phyloP scores from a whole-genome alignment of 495 filamentous ascomycete genomes.

The Talaromyces liani region DNA sequence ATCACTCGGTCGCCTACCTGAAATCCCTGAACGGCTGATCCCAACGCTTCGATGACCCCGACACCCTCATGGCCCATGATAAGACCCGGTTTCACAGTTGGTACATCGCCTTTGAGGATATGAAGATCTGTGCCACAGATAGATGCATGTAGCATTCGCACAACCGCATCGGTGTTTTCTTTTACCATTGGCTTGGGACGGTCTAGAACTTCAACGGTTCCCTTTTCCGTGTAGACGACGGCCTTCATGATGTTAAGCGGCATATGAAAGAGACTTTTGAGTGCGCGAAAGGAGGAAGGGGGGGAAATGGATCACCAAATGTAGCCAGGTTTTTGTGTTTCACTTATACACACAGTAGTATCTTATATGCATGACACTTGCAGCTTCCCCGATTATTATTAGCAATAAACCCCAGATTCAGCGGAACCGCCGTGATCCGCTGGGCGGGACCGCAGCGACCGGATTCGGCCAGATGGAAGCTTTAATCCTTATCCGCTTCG shows the following conservation, averaged over 20 bases:
- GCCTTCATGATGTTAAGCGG: slow-evolving; percentile 25
- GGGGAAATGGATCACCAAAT: background rate
- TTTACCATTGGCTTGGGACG: slow-evolving; percentile 58
- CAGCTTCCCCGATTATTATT: background rate
- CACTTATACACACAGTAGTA: background rate
- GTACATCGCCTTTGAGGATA: slow-evolving; percentile 59
- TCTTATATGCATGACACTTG: background rate
- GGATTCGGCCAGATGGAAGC: background rate
- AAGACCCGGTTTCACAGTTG: slow-evolving; percentile 64
- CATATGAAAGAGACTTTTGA: background rate
- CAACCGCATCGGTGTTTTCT: slow-evolving; percentile 66
- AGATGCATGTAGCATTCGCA: slow-evolving; percentile 69
- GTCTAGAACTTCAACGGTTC: slow-evolving; percentile 31
- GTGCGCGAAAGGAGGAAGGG: background rate
- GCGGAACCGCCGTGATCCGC: background rate
- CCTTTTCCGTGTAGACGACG: slow-evolving; percentile 23
- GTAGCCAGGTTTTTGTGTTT: background rate
- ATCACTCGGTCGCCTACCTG: slow-evolving; percentile 33
- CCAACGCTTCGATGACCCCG: slow-evolving; percentile 68
- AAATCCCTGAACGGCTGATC: slow-evolving; percentile 45
- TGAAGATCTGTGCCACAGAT: slow-evolving; percentile 81
- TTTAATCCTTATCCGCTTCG: background rate
- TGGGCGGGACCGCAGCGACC: background rate
- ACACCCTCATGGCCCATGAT: slow-evolving; percentile 82
- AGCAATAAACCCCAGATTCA: background rate